phyloP scores from a whole-genome alignment of 805 yeast species.

The Teunomyces tritomae region DNA sequence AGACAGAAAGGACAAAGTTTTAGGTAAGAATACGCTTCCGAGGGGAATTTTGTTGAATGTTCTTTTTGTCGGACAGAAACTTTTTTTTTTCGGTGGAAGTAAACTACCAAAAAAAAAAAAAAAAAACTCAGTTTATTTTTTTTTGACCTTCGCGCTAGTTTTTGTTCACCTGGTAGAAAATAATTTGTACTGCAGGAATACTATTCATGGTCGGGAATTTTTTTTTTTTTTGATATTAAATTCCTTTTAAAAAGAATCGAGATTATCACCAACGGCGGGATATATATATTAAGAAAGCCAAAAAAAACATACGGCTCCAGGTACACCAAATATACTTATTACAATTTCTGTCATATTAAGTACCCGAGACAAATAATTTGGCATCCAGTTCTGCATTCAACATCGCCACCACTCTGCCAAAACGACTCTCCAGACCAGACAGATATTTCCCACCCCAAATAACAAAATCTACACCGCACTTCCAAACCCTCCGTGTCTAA shows the following conservation, averaged over 20 bases:
- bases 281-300: not conserved
- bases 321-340: not conserved
- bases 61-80: slow-evolving; percentile 3
- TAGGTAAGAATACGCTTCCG: not conserved
- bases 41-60: slow-evolving; percentile 1
- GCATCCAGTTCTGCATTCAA: not conserved
- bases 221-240: slow-evolving; percentile 1
- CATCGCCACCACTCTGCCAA: not conserved
- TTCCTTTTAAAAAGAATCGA: slow-evolving; percentile 3
- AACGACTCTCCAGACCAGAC: not conserved
- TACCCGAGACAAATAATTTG: not conserved
- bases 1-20: not conserved
- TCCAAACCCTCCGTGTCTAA: no score
- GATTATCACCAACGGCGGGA: slow-evolving; percentile 4
- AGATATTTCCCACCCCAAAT: slow-evolving; percentile 7
- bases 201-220: not conserved
- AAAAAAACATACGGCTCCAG: not conserved
- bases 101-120: not conserved
- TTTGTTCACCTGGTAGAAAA: slow-evolving; percentile 2
- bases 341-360: not conserved
- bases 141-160: not conserved
- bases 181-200: slow-evolving; percentile 1
- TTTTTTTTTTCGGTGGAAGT: slow-evolving; percentile 1
- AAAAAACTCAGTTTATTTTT: not conserved
- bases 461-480: not conserved